A percentile compares a stretch with the other conserved stretches of the same genome.
Evolutionary conservation across 306 rosid species (phyloP).

Genomic region (Benincasa hispida): DNA sequence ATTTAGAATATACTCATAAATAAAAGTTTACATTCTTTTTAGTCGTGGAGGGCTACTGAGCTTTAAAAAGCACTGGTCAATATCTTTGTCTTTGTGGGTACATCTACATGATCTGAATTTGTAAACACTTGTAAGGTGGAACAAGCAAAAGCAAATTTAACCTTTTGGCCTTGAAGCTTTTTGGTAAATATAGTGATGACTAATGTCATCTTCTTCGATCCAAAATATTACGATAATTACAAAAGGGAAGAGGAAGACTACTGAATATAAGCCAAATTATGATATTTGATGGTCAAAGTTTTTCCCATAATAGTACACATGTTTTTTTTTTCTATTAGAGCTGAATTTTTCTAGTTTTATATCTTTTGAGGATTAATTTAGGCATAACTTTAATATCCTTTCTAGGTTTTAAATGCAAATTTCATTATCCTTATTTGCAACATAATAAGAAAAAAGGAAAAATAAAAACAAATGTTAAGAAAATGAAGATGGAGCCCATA

Average conservation of each 20-base stretch:
- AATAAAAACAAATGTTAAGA: not conserved
- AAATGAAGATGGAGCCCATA: not conserved
- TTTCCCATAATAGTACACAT: not conserved
- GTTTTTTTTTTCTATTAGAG: not conserved
- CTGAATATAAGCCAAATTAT: not conserved
- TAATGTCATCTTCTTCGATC: not conserved
- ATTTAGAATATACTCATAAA: too few relatives aligned
- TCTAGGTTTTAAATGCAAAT: too few relatives aligned
- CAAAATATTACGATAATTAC: not conserved
- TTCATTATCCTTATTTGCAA: too few relatives aligned
- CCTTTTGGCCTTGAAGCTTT: not conserved
- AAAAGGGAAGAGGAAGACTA: too few relatives aligned
- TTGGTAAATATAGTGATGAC: not conserved
- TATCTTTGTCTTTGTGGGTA: not conserved
- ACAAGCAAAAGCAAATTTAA: not conserved
- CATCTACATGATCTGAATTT: too few relatives aligned
- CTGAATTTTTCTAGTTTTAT: too few relatives aligned
- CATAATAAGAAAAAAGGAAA: not conserved
- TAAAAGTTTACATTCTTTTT: too few relatives aligned
- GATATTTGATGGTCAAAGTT: not conserved
- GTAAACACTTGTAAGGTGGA: not conserved
- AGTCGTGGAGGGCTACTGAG: too few relatives aligned
- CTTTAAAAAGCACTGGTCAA: too few relatives aligned
- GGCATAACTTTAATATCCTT: too few relatives aligned
- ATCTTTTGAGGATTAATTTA: too few relatives aligned